Base-by-base conservation (phyloP, 768 basidiomycete species). In the Mycena rebaudengoi region DNA sequence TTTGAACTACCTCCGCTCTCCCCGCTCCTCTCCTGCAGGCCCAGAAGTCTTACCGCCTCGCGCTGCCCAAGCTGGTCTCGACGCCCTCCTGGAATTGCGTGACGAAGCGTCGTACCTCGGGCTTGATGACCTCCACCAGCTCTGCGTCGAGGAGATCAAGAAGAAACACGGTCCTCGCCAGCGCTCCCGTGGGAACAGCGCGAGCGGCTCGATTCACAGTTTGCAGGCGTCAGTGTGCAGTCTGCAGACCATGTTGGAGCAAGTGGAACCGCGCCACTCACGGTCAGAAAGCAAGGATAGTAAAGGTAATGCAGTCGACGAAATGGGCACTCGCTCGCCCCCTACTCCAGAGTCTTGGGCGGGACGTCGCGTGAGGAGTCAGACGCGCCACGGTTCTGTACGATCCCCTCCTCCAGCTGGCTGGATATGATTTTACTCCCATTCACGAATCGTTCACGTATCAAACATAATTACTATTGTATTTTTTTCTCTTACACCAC, bases 51-150 rank as follows among this genome's bases (percentile, higher is more conserved):
- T 94, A 6, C 92, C 92, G 10, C 66, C 66, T 1, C 87, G 86
- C 25, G 82, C 84, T 6, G 82, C 86, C 2, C 86, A 86, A 18
- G 70, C 81, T 2, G 86, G 86, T 11, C 78, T 93, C 20, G 92
- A 93, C 54, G 79, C 78, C 1, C 83, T 95, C 23, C 82, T 92
- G 43, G 90, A 92, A 63, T 85, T 94, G 23, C 86, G 92, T 12
- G 92, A 95, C 66, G 93, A 95, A 72, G 90, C 93, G 2, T 79
- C 80, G 40, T 93, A 88, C 70, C 86, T 95, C n/a, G 87, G 85
- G 26, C 86, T 95, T 53, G 82, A 83, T 0, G 84, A 83, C 44
- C 82, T 95, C 18, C 80, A 86, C 63, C 83, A 80, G 64, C 82
- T 95, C 2, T 94, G 93, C 70, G 75, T 77, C 8, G 86, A 88